Evolutionary conservation across 2,329 filamentous ascomycete genomes (phyloP).

Genomic region (Sclerotiophoma versabilis): DNA sequence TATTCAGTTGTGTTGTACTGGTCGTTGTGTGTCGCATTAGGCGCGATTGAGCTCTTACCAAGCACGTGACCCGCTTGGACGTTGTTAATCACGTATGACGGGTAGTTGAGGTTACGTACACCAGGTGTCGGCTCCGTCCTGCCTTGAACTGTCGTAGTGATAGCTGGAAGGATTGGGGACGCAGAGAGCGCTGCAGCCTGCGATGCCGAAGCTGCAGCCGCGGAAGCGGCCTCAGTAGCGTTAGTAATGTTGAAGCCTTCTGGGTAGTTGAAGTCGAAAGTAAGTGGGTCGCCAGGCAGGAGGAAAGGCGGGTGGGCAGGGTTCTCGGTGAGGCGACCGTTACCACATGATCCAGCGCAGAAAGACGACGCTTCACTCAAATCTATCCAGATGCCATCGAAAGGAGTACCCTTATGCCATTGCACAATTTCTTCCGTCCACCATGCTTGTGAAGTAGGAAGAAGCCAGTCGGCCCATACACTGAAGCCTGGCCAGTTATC

Average conservation of each 20-base stretch:
- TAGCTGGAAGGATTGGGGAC: slow-evolving; percentile 29
- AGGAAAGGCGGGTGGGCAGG: slow-evolving; percentile 69
- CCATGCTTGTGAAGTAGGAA: slow-evolving; percentile 63
- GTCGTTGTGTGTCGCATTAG: slow-evolving; percentile 76
- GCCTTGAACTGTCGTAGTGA: slow-evolving; percentile 54
- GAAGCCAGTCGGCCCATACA: slow-evolving; percentile 65
- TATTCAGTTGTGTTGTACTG: slow-evolving; percentile 67
- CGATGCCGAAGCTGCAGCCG: slow-evolving; percentile 59
- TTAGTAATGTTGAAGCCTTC: slow-evolving; percentile 73
- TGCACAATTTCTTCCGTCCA: slow-evolving; percentile 60
- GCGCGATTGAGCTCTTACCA: slow-evolving; percentile 66
- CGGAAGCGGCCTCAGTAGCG: slow-evolving; percentile 67
- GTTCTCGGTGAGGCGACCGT: slow-evolving; percentile 66
- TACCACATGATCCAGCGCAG: slow-evolving; percentile 74
- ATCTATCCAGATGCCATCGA: slow-evolving; percentile 65
- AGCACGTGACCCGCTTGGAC: slow-evolving; percentile 73
- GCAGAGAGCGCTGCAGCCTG: slow-evolving; percentile 55
- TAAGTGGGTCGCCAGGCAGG: slow-evolving; percentile 68
- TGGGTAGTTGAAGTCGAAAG: slow-evolving; percentile 65
- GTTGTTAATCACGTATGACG: slow-evolving; percentile 77
- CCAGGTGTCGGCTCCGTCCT: slow-evolving; percentile 67
- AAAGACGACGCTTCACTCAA: slow-evolving; percentile 66
- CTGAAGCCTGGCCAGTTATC: slow-evolving; percentile 63
- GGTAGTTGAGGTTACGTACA: slow-evolving; percentile 70
- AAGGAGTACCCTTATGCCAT: slow-evolving; percentile 59